A percentile compares a stretch with the other conserved stretches of the same genome.
Evolutionary conservation across 2,329 filamentous ascomycete genomes (phyloP).

Genomic region (Acrocalymma vagum): DNA sequence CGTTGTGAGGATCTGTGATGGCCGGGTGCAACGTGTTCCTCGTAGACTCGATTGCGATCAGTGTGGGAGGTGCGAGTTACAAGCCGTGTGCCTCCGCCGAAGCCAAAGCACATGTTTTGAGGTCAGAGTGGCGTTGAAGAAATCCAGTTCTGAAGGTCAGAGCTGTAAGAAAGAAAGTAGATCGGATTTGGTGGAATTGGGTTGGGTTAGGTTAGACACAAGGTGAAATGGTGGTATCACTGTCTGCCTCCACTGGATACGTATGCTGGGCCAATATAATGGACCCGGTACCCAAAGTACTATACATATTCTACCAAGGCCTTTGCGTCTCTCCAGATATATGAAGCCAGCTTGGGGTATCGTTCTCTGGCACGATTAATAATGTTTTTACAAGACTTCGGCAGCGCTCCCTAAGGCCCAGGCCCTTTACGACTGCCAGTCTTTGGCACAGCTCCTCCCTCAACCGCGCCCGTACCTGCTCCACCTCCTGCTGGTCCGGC

Average conservation of each 20-base stretch:
- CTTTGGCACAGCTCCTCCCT: slow-evolving; percentile 40
- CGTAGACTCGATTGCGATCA: slow-evolving; percentile 20
- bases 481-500: slow-evolving; percentile 29
- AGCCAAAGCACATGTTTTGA: neutral
- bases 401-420: neutral
- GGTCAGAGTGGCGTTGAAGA: neutral
- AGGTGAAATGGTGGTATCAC: too few species aligned
- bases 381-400: too few species aligned
- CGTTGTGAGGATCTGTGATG: slow-evolving; percentile 27
- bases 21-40: slow-evolving; percentile 12
- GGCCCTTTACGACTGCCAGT: slow-evolving; percentile 15
- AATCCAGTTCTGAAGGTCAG: slow-evolving; percentile 1
- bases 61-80: slow-evolving; percentile 19
- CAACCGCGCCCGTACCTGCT: slow-evolving; percentile 44
- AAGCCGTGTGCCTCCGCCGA: slow-evolving; percentile 19
- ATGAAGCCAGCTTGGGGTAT: too few species aligned
- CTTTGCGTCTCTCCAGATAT: too few species aligned
- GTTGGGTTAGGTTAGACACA: too few species aligned
- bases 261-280: too few species aligned
- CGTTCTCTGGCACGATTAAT: too few species aligned
- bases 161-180: slow-evolving; percentile 1
- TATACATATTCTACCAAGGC: too few species aligned
- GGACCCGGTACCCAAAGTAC: too few species aligned
- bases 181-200: too few species aligned
- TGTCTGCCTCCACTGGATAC: too few species aligned